Evolutionary conservation across 305 asterid genomes (phyloP).

Genomic region (Solanum hybrid): DNA sequence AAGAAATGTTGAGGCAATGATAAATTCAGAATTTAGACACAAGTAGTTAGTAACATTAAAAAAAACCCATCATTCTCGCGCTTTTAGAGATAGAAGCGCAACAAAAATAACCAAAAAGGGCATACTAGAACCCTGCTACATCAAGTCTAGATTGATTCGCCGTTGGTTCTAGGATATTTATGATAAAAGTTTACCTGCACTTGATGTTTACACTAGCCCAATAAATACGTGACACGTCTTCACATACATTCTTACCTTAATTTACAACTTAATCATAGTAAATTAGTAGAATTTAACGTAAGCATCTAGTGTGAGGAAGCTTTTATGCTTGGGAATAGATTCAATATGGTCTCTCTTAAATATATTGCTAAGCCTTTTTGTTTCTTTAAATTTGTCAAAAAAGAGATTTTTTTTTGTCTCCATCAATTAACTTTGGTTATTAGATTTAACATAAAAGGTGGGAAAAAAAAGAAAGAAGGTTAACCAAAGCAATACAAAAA

Average conservation of each 20-base stretch:
- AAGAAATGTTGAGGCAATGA: neutral
- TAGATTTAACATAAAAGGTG: neutral
- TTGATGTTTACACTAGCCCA: neutral
- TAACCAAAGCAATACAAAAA: neutral
- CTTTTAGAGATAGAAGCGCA: neutral
- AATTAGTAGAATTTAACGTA: neutral
- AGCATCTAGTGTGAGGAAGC: neutral
- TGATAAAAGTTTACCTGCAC: neutral
- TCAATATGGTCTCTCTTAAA: neutral
- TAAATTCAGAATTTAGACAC: neutral
- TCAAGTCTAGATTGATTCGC: neutral
- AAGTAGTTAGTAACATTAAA: neutral
- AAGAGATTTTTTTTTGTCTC: neutral
- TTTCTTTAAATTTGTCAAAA: neutral
- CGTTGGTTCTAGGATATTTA: neutral
- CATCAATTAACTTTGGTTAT: neutral
- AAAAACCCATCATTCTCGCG: neutral
- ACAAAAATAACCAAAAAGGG: neutral
- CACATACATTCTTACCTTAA: neutral
- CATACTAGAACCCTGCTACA: neutral
- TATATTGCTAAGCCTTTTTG: neutral
- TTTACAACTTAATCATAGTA: neutral
- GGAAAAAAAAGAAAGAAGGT: neutral
- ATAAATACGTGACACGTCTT: neutral
- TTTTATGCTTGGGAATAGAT: neutral